Conservation (phyloP, 2,329 filamentous ascomycete genomes). For the Bipolaris zeicola region DNA sequence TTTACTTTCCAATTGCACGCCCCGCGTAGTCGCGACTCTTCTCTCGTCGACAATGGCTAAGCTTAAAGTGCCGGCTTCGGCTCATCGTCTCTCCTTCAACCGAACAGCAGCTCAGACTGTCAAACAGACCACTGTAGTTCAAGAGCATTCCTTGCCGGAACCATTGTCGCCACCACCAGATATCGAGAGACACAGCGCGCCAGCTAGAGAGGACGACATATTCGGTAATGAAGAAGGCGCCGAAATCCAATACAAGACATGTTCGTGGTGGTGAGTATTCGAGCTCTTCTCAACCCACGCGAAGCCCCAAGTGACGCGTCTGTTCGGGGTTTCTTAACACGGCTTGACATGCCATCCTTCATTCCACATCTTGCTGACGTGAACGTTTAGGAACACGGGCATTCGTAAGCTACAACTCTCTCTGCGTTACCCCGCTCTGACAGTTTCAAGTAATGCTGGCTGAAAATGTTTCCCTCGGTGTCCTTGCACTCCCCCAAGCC, state of each 20-base stretch:
- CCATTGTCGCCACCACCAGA: conserved; percentile 10
- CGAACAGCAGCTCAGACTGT: background rate
- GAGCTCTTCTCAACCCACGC: background rate
- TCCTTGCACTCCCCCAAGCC: conserved; percentile 60
- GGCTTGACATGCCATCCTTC: background rate
- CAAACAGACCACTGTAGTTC: background rate
- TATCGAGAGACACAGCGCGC: conserved; percentile 17
- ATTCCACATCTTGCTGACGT: background rate
- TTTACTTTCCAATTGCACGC: too few species aligned
- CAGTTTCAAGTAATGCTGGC: conserved; percentile 58
- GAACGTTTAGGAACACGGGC: conserved; percentile 1
- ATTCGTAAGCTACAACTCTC: background rate
- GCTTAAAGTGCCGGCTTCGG: background rate
- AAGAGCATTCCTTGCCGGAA: background rate
- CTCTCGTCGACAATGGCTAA: background rate
- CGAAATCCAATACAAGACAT: conserved; percentile 58
- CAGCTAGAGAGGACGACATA: conserved; percentile 9
- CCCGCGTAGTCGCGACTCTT: background rate
- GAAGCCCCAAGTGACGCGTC: background rate
- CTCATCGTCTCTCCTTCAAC: background rate
- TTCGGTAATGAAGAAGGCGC: conserved; percentile 41
- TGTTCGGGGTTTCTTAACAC: background rate
- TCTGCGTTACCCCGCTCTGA: background rate
- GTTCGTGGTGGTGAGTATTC: conserved; percentile 53
- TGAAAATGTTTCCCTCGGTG: conserved; percentile 64